These are phyloP conservation scores for Liriodendron chinense DNA, from an alignment of 164 flowering plant genomes.

Conservation along the genomic window DNA sequence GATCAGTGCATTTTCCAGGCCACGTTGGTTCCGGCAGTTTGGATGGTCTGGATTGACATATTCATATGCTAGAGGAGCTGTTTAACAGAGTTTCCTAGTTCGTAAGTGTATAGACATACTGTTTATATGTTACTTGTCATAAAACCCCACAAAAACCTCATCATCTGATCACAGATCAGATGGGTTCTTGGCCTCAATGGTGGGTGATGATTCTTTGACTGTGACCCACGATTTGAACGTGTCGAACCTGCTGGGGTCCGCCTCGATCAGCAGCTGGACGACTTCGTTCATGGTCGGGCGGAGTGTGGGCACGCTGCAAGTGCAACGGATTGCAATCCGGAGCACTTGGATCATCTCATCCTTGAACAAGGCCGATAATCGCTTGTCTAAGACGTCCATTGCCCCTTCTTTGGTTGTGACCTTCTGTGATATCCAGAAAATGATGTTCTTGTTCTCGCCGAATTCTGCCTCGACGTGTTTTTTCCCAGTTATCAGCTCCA, in stretches of 20 bases:
- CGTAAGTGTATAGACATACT: neutral
- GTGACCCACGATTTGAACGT: conserved; percentile 48
- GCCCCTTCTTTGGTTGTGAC: conserved; percentile 75
- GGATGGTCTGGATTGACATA: no score
- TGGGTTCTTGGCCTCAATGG: conserved; percentile 28
- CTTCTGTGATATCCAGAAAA: conserved; percentile 77
- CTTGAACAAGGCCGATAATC: conserved; percentile 48
- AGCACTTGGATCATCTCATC: conserved; percentile 83
- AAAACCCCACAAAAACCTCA: conserved; percentile 6
- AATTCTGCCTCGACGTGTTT: conserved; percentile 84
- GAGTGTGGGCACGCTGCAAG: conserved; percentile 44
- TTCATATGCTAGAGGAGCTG: neutral
- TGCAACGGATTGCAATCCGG: conserved; percentile 74
- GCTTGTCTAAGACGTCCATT: conserved; percentile 66
- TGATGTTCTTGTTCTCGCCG: conserved; percentile 88
- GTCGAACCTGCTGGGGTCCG: conserved; percentile 65
- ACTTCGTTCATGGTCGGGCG: conserved; percentile 96
- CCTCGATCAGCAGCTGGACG: conserved; percentile 69
- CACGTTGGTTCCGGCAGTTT: no score
- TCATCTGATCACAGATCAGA: conserved; percentile 23
- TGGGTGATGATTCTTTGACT: conserved; percentile 38
- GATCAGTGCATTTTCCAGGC: no score
- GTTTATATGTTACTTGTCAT: neutral
- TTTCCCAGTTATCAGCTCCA: conserved; percentile 92
- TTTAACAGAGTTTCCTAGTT: neutral